These are phyloP conservation scores for Monascus purpureus DNA, from an alignment of 495 filamentous ascomycete genomes.

Conservation along the genomic window DNA sequence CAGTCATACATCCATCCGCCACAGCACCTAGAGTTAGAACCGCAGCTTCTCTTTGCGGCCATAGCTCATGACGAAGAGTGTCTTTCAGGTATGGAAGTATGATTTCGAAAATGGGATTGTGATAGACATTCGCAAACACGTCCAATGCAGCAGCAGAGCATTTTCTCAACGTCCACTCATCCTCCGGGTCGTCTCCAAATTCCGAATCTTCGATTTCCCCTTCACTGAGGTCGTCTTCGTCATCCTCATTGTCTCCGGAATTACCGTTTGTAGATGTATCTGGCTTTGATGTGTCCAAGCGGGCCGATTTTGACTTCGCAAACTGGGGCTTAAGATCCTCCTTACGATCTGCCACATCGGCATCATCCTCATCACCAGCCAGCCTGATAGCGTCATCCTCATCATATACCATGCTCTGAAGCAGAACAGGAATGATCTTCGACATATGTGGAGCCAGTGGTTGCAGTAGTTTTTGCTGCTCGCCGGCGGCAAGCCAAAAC, in stretches of 20 bases:
- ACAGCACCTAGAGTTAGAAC: slow-evolving; percentile 92
- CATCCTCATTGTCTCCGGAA: slow-evolving; percentile 25
- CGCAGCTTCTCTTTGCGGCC: slow-evolving; percentile 87
- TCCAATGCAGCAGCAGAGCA: slow-evolving; percentile 95
- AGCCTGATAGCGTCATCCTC: slow-evolving; percentile 82
- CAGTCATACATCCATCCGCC: slow-evolving; percentile 85
- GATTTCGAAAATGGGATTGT: slow-evolving; percentile 72
- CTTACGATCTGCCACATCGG: slow-evolving; percentile 76
- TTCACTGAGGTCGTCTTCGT: slow-evolving; percentile 69
- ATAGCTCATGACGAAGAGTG: slow-evolving; percentile 76
- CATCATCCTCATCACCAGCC: slow-evolving; percentile 74
- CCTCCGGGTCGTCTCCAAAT: slow-evolving; percentile 62
- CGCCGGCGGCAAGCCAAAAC: slow-evolving; percentile 91
- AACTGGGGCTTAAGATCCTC: slow-evolving; percentile 92
- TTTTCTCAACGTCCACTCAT: slow-evolving; percentile 91
- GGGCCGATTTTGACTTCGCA: slow-evolving; percentile 55
- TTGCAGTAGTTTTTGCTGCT: slow-evolving; percentile 63
- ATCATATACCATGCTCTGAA: slow-evolving; percentile 93
- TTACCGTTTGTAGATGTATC: slow-evolving; percentile 39
- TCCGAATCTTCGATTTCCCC: slow-evolving; percentile 80
- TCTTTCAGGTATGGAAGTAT: slow-evolving; percentile 87
- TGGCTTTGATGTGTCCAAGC: slow-evolving; percentile 31
- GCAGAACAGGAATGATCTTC: slow-evolving; percentile 78
- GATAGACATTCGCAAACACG: slow-evolving; percentile 83
- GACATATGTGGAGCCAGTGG: slow-evolving; percentile 61